Conservation (phyloP, 805 yeast species). For the Candida anglica region DNA sequence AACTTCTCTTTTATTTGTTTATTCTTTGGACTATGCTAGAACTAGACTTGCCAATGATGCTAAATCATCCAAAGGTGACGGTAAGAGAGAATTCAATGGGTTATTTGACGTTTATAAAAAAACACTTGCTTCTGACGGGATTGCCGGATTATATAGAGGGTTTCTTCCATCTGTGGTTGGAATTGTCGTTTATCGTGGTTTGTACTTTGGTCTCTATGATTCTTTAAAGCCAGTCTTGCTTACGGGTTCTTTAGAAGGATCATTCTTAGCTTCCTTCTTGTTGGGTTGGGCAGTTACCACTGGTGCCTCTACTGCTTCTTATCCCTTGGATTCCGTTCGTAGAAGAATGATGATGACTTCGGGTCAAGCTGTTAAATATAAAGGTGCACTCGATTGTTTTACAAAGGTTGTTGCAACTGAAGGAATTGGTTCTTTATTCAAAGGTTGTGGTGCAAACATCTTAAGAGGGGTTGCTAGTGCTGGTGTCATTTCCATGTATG, state of each 20-base stretch:
- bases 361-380: constrained; percentile 22
- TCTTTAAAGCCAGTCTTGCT: constrained; percentile 23
- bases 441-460: constrained; percentile 26
- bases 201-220: constrained; percentile 24
- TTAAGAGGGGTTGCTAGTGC: constrained; percentile 27
- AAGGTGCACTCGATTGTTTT: constrained; percentile 23
- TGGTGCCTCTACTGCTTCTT: constrained; percentile 24
- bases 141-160: constrained; percentile 26
- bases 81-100: constrained; percentile 21
- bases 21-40: constrained; percentile 25
- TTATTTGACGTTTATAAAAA: constrained; percentile 23
- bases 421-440: constrained; percentile 20
- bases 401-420: constrained; percentile 21
- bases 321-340: constrained; percentile 25
- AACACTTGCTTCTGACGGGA: constrained; percentile 23
- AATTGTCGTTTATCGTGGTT: constrained; percentile 24
- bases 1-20: constrained; percentile 23
- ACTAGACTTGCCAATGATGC: constrained; percentile 25
- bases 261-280: constrained; percentile 22
- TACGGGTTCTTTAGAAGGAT: constrained; percentile 23
- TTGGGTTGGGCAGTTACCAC: constrained; percentile 24
- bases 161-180: constrained; percentile 22
- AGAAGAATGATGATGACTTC: constrained; percentile 27
- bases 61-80: constrained; percentile 21
- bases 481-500: constrained; percentile 24